These are phyloP conservation scores for Leishmania tropica DNA, from an alignment of 208 protist genomes.

Conservation along the genomic window DNA sequence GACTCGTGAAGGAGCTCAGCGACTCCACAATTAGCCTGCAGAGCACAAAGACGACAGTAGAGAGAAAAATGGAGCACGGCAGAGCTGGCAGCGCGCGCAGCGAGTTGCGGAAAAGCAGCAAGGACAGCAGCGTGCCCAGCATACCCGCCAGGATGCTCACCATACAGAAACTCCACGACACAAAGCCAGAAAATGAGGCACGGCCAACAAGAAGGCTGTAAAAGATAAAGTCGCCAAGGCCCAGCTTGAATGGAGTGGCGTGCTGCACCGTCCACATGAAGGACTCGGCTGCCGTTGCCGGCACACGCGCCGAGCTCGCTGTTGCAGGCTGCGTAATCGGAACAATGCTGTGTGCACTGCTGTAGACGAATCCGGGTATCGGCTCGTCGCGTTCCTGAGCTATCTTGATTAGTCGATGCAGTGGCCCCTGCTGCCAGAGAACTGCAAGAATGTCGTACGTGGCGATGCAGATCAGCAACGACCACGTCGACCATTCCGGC, in stretches of 20 bases:
- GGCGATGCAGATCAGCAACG: constrained; percentile 73
- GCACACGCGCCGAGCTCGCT: neutral
- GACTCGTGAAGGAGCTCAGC: constrained; percentile 24
- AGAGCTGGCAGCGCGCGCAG: constrained; percentile 75
- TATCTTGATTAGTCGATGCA: constrained; percentile 69
- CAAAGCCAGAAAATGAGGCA: constrained; percentile 48
- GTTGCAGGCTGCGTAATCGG: constrained; percentile 1
- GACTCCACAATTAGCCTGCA: constrained; percentile 29
- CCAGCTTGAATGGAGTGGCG: constrained; percentile 68
- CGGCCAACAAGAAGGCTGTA: constrained; percentile 80
- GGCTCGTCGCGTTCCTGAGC: constrained; percentile 65
- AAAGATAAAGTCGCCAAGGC: constrained; percentile 91
- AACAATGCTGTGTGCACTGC: constrained; percentile 35
- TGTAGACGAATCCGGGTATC: constrained; percentile 86
- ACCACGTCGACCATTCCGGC: constrained; percentile 88
- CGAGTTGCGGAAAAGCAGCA: constrained; percentile 51
- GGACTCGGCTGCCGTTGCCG: constrained; percentile 3
- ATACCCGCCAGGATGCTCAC: constrained; percentile 66
- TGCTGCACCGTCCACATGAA: constrained; percentile 5
- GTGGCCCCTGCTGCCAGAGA: constrained; percentile 72
- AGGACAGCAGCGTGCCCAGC: constrained; percentile 54
- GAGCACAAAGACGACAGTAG: constrained; percentile 51
- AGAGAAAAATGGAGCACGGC: constrained; percentile 79
- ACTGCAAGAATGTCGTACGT: constrained; percentile 89
- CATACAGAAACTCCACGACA: constrained; percentile 64